These are phyloP conservation scores for Saprolegnia diclina DNA, from an alignment of 352 stramenopile genomes.

Conservation along the genomic window DNA sequence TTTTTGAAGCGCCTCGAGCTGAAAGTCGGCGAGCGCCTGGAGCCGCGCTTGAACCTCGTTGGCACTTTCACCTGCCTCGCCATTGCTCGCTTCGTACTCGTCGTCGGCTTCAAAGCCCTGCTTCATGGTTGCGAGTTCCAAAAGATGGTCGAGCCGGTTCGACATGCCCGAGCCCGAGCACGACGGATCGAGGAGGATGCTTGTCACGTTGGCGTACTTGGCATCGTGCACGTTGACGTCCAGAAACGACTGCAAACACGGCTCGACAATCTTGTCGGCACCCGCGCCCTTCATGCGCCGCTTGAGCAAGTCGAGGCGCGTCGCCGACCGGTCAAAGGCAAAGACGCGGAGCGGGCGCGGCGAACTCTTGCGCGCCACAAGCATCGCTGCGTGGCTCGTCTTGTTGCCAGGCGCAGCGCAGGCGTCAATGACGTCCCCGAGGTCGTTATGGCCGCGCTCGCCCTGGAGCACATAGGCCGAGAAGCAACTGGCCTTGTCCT, in stretches of 20 bases:
- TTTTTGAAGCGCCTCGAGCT: slow-evolving; percentile 90
- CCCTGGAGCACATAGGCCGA: slow-evolving; percentile 90
- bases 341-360: slow-evolving; percentile 78
- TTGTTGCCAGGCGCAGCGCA: slow-evolving; percentile 98
- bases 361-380: slow-evolving; percentile 56
- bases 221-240: slow-evolving; percentile 69
- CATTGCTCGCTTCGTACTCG: slow-evolving; percentile 35
- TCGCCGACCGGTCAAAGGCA: slow-evolving; percentile 89
- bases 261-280: slow-evolving; percentile 72
- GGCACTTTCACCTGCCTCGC: slow-evolving; percentile 15
- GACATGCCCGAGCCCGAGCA: slow-evolving; percentile 96
- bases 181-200: slow-evolving; percentile 94
- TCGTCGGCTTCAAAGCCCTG: slow-evolving; percentile 32
- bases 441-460: slow-evolving; percentile 42
- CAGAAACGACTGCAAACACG: slow-evolving; percentile 90
- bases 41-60: slow-evolving; percentile 66
- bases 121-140: slow-evolving; percentile 68
- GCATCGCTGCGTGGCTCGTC: slow-evolving; percentile 94
- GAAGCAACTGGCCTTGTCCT: slow-evolving; percentile 98
- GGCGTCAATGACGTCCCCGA: slow-evolving; percentile 92
- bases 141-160: slow-evolving; percentile 87
- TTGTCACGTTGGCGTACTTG: slow-evolving; percentile 85
- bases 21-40: slow-evolving; percentile 91
- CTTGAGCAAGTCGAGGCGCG: slow-evolving; percentile 87
- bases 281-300: slow-evolving; percentile 79